A percentile compares a stretch with the other conserved stretches of the same genome.
These are phyloP conservation scores for Phytophthora brassicae DNA, from an alignment of 352 stramenopile species.

Conservation along the genomic window DNA sequence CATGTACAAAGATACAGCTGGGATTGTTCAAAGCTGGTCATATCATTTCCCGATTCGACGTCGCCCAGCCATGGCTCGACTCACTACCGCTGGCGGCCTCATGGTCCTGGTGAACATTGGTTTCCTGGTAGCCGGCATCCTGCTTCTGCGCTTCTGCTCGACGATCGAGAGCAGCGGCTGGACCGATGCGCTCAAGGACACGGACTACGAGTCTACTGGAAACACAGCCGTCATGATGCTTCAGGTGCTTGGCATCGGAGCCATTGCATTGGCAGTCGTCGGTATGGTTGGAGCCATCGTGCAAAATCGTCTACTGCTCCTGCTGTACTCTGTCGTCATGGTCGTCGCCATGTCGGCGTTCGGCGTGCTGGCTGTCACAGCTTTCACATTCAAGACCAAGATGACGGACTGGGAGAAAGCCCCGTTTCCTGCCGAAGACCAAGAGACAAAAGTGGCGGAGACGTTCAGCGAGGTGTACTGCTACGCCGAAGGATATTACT, in stretches of 20 bases:
- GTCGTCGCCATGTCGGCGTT: constrained; percentile 72
- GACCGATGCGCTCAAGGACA: constrained; percentile 72
- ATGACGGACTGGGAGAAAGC: constrained; percentile 56
- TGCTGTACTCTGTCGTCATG: constrained; percentile 78
- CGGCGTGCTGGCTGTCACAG: constrained; percentile 62
- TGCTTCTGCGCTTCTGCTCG: constrained; percentile 67
- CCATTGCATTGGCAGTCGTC: constrained; percentile 62
- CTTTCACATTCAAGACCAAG: constrained; percentile 75
- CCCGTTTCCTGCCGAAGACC: constrained; percentile 51
- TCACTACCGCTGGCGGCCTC: constrained; percentile 53
- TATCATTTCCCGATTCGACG: constrained; percentile 24
- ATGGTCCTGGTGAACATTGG: constrained; percentile 78
- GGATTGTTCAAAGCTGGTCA: constrained; percentile 18
- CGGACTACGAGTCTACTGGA: constrained; percentile 62
- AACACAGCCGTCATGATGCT: constrained; percentile 48
- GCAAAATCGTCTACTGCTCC: constrained; percentile 65
- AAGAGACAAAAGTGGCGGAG: constrained; percentile 60
- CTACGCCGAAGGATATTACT: constrained; percentile 81
- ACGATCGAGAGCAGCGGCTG: constrained; percentile 66
- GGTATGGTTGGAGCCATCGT: constrained; percentile 69
- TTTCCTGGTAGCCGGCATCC: constrained; percentile 61
- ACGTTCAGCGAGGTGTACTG: constrained; percentile 87
- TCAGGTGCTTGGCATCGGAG: constrained; percentile 49
- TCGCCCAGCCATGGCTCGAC: constrained; percentile 19
- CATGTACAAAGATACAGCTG: constrained; percentile 25